Evolutionary conservation across 257 asterid genomes (phyloP).

Genomic region (Orobanche coerulescens): DNA sequence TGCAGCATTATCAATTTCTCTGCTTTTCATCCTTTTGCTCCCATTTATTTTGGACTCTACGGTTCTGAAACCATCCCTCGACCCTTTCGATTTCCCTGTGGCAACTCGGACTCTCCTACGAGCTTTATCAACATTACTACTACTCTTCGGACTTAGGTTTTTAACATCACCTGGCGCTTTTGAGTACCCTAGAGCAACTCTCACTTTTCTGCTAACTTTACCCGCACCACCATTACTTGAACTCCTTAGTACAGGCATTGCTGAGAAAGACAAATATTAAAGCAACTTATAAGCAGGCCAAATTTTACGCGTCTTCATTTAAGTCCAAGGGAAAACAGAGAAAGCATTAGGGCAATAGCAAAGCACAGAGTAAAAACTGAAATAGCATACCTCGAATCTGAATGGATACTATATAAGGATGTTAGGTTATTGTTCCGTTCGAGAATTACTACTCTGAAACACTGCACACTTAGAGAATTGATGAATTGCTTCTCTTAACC

Average conservation of each 20-base stretch:
- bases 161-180: slow-evolving; percentile 25
- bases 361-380: too few relatives aligned
- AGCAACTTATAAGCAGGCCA: not conserved
- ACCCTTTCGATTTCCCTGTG: slow-evolving; percentile 16
- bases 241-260: slow-evolving; percentile 31
- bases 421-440: too few relatives aligned
- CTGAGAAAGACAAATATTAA: slow-evolving; percentile 5
- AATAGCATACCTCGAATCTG: too few relatives aligned
- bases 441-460: too few relatives aligned
- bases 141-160: slow-evolving; percentile 18
- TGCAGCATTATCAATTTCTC: slow-evolving; percentile 23
- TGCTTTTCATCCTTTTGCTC: slow-evolving; percentile 21
- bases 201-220: slow-evolving; percentile 24
- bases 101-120: slow-evolving; percentile 17
- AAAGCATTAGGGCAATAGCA: too few relatives aligned
- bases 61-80: slow-evolving; percentile 18
- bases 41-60: slow-evolving; percentile 17
- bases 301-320: not conserved
- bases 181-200: slow-evolving; percentile 21
- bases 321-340: not conserved
- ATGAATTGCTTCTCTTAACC: too few relatives aligned
- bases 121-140: slow-evolving; percentile 21
- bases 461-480: too few relatives aligned
- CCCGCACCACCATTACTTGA: slow-evolving; percentile 14
- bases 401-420: too few relatives aligned